Percentiles rank a stretch among this genome's conserved stretches.
These are phyloP conservation scores for Pichia cephalocereana DNA, from an alignment of 805 yeast species.

Conservation along the genomic window DNA sequence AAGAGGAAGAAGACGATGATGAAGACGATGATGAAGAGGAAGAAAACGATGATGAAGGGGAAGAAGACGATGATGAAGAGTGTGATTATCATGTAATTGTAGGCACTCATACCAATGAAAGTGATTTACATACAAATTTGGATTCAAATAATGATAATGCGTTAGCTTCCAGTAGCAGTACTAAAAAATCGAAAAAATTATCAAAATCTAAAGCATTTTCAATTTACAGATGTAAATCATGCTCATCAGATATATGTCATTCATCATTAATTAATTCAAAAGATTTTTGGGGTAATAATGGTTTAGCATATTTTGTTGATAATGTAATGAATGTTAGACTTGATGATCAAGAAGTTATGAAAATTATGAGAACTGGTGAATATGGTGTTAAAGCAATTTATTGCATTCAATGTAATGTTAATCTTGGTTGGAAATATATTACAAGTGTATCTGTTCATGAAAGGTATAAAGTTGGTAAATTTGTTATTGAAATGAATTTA, in stretches of 20 bases:
- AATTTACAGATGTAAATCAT: constrained; percentile 23
- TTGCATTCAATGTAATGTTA: constrained; percentile 24
- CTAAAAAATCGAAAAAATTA: no score
- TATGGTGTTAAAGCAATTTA: constrained; percentile 22
- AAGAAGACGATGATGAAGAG: no score
- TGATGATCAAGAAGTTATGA: constrained; percentile 13
- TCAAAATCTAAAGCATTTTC: background rate
- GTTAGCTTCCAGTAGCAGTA: no score
- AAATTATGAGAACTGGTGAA: constrained; percentile 26
- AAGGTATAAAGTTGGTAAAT: constrained; percentile 27
- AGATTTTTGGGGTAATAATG: constrained; percentile 26
- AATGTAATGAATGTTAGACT: constrained; percentile 22
- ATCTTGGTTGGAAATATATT: constrained; percentile 29
- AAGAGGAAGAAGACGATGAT: background rate
- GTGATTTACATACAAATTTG: no score
- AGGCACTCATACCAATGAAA: background rate
- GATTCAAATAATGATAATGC: background rate
- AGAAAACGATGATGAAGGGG: background rate
- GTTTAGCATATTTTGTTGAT: constrained; percentile 26
- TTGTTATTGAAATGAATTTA: constrained; percentile 23
- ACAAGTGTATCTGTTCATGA: constrained; percentile 21
- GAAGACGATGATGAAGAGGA: background rate
- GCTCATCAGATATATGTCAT: constrained; percentile 27
- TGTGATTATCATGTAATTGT: background rate
- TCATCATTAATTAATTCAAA: constrained; percentile 23